Base-by-base conservation (phyloP, 768 basidiomycete species). In the Amanita muscaria region DNA sequence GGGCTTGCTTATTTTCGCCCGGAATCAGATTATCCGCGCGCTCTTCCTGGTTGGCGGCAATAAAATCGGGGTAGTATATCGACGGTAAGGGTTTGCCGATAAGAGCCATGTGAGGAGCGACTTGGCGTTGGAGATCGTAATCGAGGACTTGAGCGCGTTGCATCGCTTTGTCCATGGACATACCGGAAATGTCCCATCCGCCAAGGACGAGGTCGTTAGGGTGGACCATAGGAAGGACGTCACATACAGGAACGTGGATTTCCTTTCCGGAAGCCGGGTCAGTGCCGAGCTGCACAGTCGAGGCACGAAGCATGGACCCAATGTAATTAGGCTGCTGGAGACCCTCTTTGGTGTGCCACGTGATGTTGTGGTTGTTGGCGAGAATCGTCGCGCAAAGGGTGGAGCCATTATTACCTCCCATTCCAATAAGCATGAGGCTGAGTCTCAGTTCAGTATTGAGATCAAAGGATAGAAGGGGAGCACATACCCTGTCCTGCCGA, bases 131-230 rank as follows among this genome's bases (percentile, higher is more conserved):
- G 46, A 97, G 81, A 62, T 98, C 94, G 58, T 88, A 97, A 60
- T 94, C 89, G 43, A 98, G 79, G 45, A 98, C 96, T 60, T 88
- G 73, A 40, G 93, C 86, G 51, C 94, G 88, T 50, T 74, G 69
- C 92, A 98, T 96, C 11, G 96, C 91, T 64, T 83, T 74, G 64
- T 97, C 92, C 68, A 99, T 76, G 32, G 79, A 63, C 30, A 79
- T 33, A 33, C 82, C 76, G 33, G 92, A 96, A 58, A 99, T 98
- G 58, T 99, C 96, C 96, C 94, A 99, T 15, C 96, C 94, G 39
- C 96, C 90, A 51, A 98, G 78, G 53, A 96, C 88, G 57, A 97
- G 83, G 65, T 97, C 96, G 59, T 96, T 93, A 40, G 94, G 94
- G 67, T 98, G 92, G 38, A 93, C 91, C 89, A 94, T 96, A 38